These are phyloP conservation scores for Fusarium longipes DNA, from an alignment of 2,329 filamentous ascomycete genomes.

Conservation along the genomic window DNA sequence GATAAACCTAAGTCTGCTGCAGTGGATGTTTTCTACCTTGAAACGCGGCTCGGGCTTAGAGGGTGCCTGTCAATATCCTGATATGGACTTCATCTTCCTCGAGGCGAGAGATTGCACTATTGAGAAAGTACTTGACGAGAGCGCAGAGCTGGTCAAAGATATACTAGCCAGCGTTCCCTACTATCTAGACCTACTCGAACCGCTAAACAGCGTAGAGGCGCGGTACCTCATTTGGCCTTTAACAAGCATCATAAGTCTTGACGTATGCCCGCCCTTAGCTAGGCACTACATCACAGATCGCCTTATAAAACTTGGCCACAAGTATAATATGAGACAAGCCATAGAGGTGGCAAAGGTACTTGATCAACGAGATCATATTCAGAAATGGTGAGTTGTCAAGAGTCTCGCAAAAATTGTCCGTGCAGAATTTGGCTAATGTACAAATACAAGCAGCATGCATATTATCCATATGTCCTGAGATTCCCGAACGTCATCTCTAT, in stretches of 20 bases:
- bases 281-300: not conserved
- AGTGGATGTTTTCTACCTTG: not conserved
- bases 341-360: not conserved
- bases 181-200: not conserved
- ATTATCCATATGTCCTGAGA: not conserved
- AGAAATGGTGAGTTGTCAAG: not conserved
- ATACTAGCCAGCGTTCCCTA: conserved; percentile 1
- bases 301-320: not conserved
- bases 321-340: not conserved
- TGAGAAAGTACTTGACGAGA: not conserved
- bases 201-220: not conserved
- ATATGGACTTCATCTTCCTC: not conserved
- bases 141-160: not conserved
- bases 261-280: not conserved
- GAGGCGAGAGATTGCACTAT: not conserved
- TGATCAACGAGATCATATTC: not conserved
- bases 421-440: not conserved
- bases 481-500: too few species aligned
- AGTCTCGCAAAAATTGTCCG: fast-evolving
- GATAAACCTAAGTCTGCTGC: not conserved
- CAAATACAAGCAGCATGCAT: not conserved
- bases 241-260: not conserved
- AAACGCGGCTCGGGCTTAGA: not conserved
- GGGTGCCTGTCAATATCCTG: fast-evolving
- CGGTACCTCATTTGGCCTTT: conserved; percentile 4